Evolutionary conservation across 345 rosid genomes (phyloP).

Genomic region (Raphanus raphanistrum): DNA sequence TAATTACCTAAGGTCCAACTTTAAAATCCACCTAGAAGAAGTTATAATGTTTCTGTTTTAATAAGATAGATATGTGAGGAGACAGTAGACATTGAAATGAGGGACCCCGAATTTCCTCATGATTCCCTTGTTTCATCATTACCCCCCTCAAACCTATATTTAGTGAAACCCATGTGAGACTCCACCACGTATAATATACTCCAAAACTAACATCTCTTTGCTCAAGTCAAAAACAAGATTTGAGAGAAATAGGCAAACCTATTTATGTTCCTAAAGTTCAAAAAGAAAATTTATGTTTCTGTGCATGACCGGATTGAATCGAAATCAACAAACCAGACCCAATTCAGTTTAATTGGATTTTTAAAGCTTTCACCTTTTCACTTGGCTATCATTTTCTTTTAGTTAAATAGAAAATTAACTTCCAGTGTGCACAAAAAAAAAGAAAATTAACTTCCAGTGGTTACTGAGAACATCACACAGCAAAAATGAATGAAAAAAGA

Average conservation of each 20-base stretch:
- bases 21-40: too few relatives aligned
- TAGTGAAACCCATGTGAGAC: constrained; percentile 37
- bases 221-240: background rate
- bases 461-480: background rate
- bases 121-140: constrained; percentile 43
- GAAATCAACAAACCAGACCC: background rate
- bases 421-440: too few relatives aligned
- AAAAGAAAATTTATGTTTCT: too few relatives aligned
- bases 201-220: constrained; percentile 19
- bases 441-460: background rate
- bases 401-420: background rate
- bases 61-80: constrained; percentile 6
- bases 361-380: background rate
- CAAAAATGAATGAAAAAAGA: background rate
- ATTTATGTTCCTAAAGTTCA: too few relatives aligned
- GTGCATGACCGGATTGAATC: background rate
- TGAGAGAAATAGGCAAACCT: too few relatives aligned
- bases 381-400: background rate
- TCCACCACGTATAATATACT: constrained; percentile 35
- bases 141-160: constrained; percentile 31
- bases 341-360: background rate
- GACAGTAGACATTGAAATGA: constrained; percentile 38
- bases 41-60: too few relatives aligned
- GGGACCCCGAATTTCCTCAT: constrained; percentile 32
- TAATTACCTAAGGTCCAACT: too few relatives aligned